Evolutionary conservation across 768 basidiomycete genomes (phyloP).

Genomic region (Rhodotorula paludigena): DNA sequence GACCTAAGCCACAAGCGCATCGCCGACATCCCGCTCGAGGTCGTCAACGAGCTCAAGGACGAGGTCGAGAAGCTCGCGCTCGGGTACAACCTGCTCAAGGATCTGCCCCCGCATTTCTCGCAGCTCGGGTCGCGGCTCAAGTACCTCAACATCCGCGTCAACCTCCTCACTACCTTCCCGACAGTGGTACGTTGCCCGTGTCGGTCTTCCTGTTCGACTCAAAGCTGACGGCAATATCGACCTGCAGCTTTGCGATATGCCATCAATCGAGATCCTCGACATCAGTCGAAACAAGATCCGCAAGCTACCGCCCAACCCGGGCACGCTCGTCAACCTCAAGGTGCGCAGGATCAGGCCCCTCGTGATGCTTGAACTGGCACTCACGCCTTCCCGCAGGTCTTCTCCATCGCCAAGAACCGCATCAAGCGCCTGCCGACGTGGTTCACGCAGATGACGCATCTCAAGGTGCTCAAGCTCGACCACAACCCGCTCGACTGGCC

Average conservation of each 20-base stretch:
- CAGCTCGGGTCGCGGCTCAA: slow-evolving; percentile 63
- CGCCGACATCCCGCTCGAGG: slow-evolving; percentile 66
- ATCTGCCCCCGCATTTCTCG: slow-evolving; percentile 68
- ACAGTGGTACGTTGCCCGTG: slow-evolving; percentile 62
- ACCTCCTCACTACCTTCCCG: slow-evolving; percentile 75
- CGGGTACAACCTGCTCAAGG: slow-evolving; percentile 73
- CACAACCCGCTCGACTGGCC: slow-evolving; percentile 95
- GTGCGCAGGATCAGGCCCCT: slow-evolving; percentile 49
- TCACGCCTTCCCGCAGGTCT: slow-evolving; percentile 56
- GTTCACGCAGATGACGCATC: slow-evolving; percentile 62
- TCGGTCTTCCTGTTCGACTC: neutral
- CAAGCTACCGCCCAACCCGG: slow-evolving; percentile 70
- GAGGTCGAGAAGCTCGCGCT: slow-evolving; percentile 68
- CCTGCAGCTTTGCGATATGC: slow-evolving; percentile 69
- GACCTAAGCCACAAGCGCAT: slow-evolving; percentile 75
- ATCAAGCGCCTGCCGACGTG: slow-evolving; percentile 73
- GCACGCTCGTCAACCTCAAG: slow-evolving; percentile 68
- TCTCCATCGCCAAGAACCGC: slow-evolving; percentile 80
- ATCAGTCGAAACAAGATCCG: slow-evolving; percentile 87
- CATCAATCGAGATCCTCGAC: slow-evolving; percentile 86
- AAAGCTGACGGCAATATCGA: neutral
- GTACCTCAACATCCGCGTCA: slow-evolving; percentile 82
- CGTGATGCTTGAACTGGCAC: neutral
- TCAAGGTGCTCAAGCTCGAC: slow-evolving; percentile 78
- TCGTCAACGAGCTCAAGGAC: slow-evolving; percentile 69